phyloP scores from a whole-genome alignment of 2,329 filamentous ascomycete genomes.

The Calonectria hongkongensis region DNA sequence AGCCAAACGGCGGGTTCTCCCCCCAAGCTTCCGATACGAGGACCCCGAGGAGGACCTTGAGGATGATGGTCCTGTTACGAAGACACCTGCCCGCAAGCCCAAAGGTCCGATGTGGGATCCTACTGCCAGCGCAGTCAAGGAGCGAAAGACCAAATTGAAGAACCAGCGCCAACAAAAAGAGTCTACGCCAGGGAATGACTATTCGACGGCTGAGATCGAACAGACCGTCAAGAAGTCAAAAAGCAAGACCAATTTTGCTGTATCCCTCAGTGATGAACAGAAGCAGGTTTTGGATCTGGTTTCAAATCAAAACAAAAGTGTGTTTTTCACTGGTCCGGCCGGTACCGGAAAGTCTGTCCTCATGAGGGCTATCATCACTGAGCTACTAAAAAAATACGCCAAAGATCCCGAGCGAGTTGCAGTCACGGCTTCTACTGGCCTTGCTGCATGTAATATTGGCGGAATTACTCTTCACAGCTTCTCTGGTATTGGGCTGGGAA shows the following conservation, averaged over 20 bases:
- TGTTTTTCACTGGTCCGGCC: slow-evolving; percentile 98
- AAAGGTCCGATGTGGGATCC: slow-evolving; percentile 52
- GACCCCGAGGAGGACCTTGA: slow-evolving; percentile 59
- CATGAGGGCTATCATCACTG: slow-evolving; percentile 91
- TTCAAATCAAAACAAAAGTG: slow-evolving; percentile 86
- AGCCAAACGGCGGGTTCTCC: slow-evolving; percentile 79
- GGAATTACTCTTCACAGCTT: slow-evolving; percentile 98
- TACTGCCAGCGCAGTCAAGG: slow-evolving; percentile 65
- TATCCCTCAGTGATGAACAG: slow-evolving; percentile 91
- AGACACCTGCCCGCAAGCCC: slow-evolving; percentile 54
- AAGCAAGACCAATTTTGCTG: slow-evolving; percentile 63
- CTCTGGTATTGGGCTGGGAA: slow-evolving; percentile 94
- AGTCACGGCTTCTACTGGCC: slow-evolving; percentile 94
- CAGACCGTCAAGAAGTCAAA: slow-evolving; percentile 59
- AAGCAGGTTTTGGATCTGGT: slow-evolving; percentile 89
- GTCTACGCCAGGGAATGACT: slow-evolving; percentile 60
- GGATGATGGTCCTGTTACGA: slow-evolving; percentile 48
- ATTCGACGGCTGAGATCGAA: slow-evolving; percentile 58
- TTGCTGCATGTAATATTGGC: slow-evolving; percentile 97
- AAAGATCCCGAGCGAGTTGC: slow-evolving; percentile 89
- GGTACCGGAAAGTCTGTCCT: slow-evolving; percentile 98
- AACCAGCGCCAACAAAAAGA: slow-evolving; percentile 69
- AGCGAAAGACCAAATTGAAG: slow-evolving; percentile 84
- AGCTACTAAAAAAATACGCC: slow-evolving; percentile 84
- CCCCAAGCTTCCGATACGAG: slow-evolving; percentile 65